A percentile compares a stretch with the other conserved stretches of the same genome.
phyloP scores from a whole-genome alignment of 805 yeast genomes.

The Priceomyces melissophilus region DNA sequence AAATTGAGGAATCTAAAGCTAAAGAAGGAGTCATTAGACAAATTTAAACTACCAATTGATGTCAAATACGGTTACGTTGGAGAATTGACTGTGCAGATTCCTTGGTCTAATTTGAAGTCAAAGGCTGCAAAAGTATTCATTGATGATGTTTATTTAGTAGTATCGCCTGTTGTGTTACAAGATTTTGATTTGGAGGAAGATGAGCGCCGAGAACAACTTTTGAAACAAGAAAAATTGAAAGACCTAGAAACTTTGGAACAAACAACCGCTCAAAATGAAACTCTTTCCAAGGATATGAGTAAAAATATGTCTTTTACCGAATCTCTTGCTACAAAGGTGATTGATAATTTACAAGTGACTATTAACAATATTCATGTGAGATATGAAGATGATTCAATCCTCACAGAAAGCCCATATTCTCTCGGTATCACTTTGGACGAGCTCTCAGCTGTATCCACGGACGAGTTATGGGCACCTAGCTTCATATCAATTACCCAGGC shows the following conservation, averaged over 20 bases:
- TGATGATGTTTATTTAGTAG: conserved; percentile 82
- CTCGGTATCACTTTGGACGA: conserved; percentile 82
- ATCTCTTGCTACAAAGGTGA: conserved; percentile 79
- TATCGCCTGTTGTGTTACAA: conserved; percentile 64
- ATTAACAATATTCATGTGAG: conserved; percentile 88
- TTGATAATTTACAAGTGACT: conserved; percentile 88
- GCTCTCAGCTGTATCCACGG: conserved; percentile 87
- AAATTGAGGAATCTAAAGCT: conserved; percentile 72
- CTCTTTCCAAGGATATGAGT: conserved; percentile 32
- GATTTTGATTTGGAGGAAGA: conserved; percentile 57
- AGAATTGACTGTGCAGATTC: conserved; percentile 83
- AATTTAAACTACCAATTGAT: conserved; percentile 79
- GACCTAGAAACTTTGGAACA: conserved; percentile 63
- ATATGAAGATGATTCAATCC: conserved; percentile 76
- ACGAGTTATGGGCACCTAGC: conserved; percentile 78
- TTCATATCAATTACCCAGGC: conserved; percentile 70
- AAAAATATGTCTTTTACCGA: conserved; percentile 83
- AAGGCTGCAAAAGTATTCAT: conserved; percentile 87
- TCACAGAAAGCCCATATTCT: conserved; percentile 74
- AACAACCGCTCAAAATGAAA: conserved; percentile 31
- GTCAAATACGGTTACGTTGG: conserved; percentile 90
- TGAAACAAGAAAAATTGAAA: conserved; percentile 63
- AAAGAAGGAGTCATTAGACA: conserved; percentile 86
- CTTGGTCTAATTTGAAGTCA: conserved; percentile 92
- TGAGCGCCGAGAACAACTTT: conserved; percentile 54